Evolutionary conservation across 2,329 filamentous ascomycete species (phyloP), one percentile per base, ranked within the genome.

Genomic region (Cytospora piceicola): DNA sequence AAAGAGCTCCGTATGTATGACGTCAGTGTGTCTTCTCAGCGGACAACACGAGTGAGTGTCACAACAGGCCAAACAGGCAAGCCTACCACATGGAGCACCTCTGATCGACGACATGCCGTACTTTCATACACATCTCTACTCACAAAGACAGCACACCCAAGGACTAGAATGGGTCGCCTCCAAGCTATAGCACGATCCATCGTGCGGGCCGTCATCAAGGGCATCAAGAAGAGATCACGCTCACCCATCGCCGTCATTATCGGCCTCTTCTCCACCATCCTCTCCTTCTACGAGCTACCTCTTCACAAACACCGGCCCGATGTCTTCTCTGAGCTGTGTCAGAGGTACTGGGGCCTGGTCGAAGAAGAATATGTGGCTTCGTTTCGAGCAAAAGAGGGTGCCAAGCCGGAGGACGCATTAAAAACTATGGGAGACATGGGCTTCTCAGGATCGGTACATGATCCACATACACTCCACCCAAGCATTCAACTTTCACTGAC

Each of bases 341-440:
- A 77, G 7, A 76, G 83, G 8, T 59, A 71, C 32, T 76, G 75
- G 75, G 39, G 69, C 1, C 66, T 77, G 14, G 71, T 74, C 20
- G 79, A 82, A 34, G 72, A 77, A 20, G 78, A 77, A 12, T 82
- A 82, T 55, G 20, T 67, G 0, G 63, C 67, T 11, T 80, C 80
- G 0, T 82, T 82, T 65, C 71, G 69, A 14, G 64, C 69, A 0
- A 77, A 82, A 14, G 82, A 82, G 27, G 89, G 88, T 68, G 77
- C 75, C 15, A 79, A 70, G 76, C 56, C 51, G 0, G 73, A 73
- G 22, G 73, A 74, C 20, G 75, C 78, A 0, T 76, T 92, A 36
- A 76, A 82, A 2, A 75, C 87, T 0, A 83, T 90, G 67, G 89
- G 88, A 1, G 88, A 92, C 72, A 81, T 93, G 76, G 90, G 90